Evolutionary conservation across 2,329 filamentous ascomycete species (phyloP).

Genomic region (Pseudocercospora musae): DNA sequence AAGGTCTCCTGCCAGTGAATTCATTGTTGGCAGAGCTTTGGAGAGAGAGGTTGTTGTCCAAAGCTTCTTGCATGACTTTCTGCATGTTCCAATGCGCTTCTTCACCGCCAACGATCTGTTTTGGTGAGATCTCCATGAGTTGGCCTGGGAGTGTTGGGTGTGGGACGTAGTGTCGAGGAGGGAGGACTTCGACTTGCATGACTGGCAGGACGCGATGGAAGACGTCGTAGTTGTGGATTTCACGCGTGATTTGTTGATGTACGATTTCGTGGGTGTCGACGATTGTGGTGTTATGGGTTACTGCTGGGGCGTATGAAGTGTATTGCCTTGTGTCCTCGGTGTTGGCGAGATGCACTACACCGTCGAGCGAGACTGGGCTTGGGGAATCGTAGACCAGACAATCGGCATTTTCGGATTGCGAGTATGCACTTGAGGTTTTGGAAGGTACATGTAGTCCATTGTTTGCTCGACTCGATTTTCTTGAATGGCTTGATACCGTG

Average conservation of each 20-base stretch:
- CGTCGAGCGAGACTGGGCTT: conserved; percentile 10
- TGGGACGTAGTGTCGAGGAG: conserved; percentile 50
- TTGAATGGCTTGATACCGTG: neutral
- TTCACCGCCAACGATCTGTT: conserved; percentile 25
- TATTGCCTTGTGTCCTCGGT: conserved; percentile 41
- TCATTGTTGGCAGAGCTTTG: neutral
- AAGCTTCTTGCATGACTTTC: conserved; percentile 36
- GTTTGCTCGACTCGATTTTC: neutral
- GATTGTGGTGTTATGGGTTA: conserved; percentile 50
- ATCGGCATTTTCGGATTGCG: neutral
- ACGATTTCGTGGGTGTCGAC: conserved; percentile 46
- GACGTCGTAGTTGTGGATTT: conserved; percentile 54
- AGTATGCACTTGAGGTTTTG: neutral
- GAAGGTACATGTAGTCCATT: neutral
- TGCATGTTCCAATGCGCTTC: conserved; percentile 24
- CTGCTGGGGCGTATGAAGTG: conserved; percentile 39
- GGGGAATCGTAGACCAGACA: conserved; percentile 14
- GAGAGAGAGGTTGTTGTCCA: conserved; percentile 28
- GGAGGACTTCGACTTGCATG: conserved; percentile 52
- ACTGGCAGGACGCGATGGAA: conserved; percentile 54
- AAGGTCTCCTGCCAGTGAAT: conserved; percentile 23
- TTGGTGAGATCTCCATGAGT: conserved; percentile 47
- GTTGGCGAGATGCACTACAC: conserved; percentile 24
- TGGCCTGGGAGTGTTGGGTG: conserved; percentile 34
- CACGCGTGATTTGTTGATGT: conserved; percentile 49